Evolutionary conservation across 176 grass and related monocot genomes (phyloP).

Genomic region (Eleusine coracana): DNA sequence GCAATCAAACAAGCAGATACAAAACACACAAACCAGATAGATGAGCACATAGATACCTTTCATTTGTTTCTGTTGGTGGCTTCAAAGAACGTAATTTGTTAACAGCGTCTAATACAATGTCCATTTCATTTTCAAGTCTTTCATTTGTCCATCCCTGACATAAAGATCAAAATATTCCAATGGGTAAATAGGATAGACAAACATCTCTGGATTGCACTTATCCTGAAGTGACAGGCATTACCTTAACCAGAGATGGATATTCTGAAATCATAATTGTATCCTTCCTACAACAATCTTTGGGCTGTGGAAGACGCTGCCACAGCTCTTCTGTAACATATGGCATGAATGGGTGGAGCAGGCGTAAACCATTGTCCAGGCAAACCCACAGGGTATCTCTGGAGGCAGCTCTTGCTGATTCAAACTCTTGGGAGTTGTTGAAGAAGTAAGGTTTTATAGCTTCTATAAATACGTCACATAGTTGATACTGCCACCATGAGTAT

Average conservation of each 20-base stretch:
- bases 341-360: conserved; percentile 88
- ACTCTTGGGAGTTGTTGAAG: conserved; percentile 62
- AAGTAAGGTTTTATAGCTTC: conserved; percentile 93
- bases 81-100: conserved; percentile 75
- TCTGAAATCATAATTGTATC: conserved; percentile 89
- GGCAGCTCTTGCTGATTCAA: conserved; percentile 65
- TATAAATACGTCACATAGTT: conserved; percentile 92
- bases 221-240: neutral
- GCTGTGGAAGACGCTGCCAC: conserved; percentile 84
- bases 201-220: neutral
- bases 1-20: conserved; percentile 11
- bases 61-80: conserved; percentile 68
- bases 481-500: conserved; percentile 91
- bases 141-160: conserved; percentile 75
- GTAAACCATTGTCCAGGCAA: conserved; percentile 80
- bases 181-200: conserved; percentile 28
- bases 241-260: conserved; percentile 75
- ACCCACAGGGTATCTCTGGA: conserved; percentile 82
- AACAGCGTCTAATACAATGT: conserved; percentile 60
- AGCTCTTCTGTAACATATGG: conserved; percentile 91
- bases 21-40: neutral
- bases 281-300: conserved; percentile 60
- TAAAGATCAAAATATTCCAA: conserved; percentile 30
- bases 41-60: conserved; percentile 48
- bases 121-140: conserved; percentile 70